phyloP scores from a whole-genome alignment of 768 basidiomycete species.

The Russula vinacea region DNA sequence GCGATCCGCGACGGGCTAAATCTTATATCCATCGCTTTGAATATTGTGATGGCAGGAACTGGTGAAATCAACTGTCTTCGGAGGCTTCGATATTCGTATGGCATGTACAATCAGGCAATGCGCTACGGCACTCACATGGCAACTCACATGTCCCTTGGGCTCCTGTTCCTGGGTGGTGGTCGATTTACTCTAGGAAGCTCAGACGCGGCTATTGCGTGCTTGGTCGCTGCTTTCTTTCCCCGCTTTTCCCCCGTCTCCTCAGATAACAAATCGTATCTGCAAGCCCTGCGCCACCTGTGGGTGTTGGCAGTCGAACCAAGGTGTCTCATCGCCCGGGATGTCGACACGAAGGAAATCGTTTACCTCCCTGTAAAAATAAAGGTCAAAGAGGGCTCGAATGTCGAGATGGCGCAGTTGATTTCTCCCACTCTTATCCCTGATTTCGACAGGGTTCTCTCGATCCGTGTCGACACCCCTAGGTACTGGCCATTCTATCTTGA shows the following conservation, averaged over 20 bases:
- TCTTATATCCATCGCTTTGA: constrained; percentile 78
- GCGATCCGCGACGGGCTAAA: constrained; percentile 86
- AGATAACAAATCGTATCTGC: constrained; percentile 88
- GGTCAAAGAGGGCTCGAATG: constrained; percentile 59
- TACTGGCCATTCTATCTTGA: constrained; percentile 94
- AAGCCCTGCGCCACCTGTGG: constrained; percentile 94
- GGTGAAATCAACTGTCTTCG: constrained; percentile 90
- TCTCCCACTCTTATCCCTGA: constrained; percentile 93
- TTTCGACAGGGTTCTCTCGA: constrained; percentile 73
- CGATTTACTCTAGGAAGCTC: constrained; percentile 90
- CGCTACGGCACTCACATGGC: constrained; percentile 89
- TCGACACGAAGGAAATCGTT: constrained; percentile 86
- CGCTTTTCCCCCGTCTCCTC: constrained; percentile 73
- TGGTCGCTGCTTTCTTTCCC: constrained; percentile 91
- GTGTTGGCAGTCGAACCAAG: constrained; percentile 92
- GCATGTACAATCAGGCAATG: constrained; percentile 68
- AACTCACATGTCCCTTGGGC: constrained; percentile 83
- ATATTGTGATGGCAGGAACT: constrained; percentile 96
- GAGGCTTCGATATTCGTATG: constrained; percentile 84
- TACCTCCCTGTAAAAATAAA: constrained; percentile 91
- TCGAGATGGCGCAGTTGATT: constrained; percentile 73
- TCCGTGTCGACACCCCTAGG: constrained; percentile 88
- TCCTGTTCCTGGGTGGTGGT: constrained; percentile 92
- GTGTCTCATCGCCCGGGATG: constrained; percentile 87
- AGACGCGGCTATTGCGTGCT: constrained; percentile 84